These are phyloP conservation scores for Cordyceps cicadae DNA, from an alignment of 2,329 filamentous ascomycete species.

Conservation along the genomic window DNA sequence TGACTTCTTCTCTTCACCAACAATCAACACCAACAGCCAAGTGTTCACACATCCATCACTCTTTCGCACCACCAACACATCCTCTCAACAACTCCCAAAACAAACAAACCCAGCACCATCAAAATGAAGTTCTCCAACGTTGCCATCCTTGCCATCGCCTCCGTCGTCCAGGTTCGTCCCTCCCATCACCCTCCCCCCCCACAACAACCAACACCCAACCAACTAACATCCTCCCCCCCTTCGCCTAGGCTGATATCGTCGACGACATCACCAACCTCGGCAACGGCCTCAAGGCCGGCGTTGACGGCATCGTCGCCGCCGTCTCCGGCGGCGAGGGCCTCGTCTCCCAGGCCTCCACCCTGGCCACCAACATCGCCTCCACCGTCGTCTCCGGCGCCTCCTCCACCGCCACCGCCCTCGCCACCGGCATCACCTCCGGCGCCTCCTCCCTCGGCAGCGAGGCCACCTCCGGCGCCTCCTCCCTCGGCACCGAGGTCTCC, in stretches of 20 bases:
- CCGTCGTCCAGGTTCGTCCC: constrained; percentile 23
- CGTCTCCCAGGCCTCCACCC: constrained; percentile 41
- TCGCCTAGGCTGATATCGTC: constrained; percentile 7
- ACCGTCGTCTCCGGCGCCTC: constrained; percentile 7
- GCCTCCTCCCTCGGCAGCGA: constrained; percentile 10
- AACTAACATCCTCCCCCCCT: background rate
- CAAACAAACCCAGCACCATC: constrained; percentile 14
- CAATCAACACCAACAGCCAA: background rate
- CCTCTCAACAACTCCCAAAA: background rate
- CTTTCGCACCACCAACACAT: background rate
- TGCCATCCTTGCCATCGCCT: constrained; percentile 24
- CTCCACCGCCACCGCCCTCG: constrained; percentile 13
- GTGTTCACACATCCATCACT: background rate
- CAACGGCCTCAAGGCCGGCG: constrained; percentile 13
- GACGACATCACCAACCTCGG: constrained; percentile 13
- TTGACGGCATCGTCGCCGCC: constrained; percentile 10
- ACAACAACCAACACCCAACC: no score
- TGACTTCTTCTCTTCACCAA: background rate
- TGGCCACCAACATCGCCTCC: constrained; percentile 35
- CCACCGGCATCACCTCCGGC: constrained; percentile 11
- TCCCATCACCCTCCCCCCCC: background rate
- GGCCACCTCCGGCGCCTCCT: constrained; percentile 13
- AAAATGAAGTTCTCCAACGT: constrained; percentile 30
- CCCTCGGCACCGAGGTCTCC: background rate
- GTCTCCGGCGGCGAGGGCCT: constrained; percentile 21